Conservation (phyloP, 2,329 filamentous ascomycete species). For the Sarocladium brachiariae region DNA sequence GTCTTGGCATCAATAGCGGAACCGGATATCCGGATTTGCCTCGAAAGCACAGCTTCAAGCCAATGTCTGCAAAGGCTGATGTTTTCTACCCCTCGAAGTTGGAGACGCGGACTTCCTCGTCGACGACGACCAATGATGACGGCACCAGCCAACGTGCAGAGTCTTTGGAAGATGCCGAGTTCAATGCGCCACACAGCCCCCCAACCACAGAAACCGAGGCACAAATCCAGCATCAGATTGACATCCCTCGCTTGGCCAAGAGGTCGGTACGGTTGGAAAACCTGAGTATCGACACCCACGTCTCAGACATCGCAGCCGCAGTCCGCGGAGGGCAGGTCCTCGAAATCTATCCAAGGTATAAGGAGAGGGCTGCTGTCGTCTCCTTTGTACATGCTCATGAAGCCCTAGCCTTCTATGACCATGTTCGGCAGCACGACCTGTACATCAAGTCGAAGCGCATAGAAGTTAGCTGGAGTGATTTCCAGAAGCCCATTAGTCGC, state of each 20-base stretch:
- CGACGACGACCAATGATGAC: background rate
- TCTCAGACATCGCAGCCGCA: slow-evolving; percentile 56
- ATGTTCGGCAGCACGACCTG: slow-evolving; percentile 58
- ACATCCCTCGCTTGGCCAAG: slow-evolving; percentile 28
- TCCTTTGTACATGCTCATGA: slow-evolving; percentile 62
- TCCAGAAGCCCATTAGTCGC: slow-evolving; percentile 58
- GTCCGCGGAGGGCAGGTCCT: slow-evolving; percentile 66
- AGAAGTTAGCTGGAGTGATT: slow-evolving; percentile 61
- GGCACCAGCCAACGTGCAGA: background rate
- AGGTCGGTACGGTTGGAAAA: slow-evolving; percentile 58
- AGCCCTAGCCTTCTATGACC: slow-evolving; percentile 57
- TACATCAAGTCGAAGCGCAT: slow-evolving; percentile 66
- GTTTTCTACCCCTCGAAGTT: background rate
- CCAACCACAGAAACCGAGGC: background rate
- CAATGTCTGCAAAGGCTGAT: slow-evolving; percentile 2
- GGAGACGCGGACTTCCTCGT: background rate
- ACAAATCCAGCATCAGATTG: background rate
- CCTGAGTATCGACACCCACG: slow-evolving; percentile 54
- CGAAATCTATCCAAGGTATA: slow-evolving; percentile 55
- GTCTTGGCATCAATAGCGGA: too few species aligned
- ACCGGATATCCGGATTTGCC: too few species aligned
- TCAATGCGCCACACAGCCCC: background rate
- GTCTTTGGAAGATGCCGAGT: background rate
- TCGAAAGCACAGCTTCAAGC: background rate
- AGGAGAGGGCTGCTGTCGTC: slow-evolving; percentile 55